phyloP scores from a whole-genome alignment of 305 asterid genomes.

The Solanum aculeatissimum region DNA sequence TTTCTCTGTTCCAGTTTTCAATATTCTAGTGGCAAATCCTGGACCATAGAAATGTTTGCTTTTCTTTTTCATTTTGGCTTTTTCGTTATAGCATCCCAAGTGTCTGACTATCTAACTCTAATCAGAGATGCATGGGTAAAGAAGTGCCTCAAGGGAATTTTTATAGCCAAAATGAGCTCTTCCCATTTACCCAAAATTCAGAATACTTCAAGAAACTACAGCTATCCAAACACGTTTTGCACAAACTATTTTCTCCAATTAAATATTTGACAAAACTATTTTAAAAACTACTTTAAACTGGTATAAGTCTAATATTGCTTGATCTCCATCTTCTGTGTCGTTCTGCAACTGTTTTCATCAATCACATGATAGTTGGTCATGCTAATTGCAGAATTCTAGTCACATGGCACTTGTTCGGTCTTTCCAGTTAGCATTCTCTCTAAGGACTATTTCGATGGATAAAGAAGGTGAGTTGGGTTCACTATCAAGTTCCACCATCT shows the following conservation, averaged over 20 bases:
- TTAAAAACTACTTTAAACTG: background rate
- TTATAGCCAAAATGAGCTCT: background rate
- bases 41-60: background rate
- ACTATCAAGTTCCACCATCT: background rate
- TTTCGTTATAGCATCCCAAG: background rate
- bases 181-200: background rate
- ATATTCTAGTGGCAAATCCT: background rate
- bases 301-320: background rate
- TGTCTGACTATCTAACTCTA: background rate
- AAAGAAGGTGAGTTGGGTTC: slow-evolving; percentile 27
- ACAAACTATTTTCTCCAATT: background rate
- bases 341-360: background rate
- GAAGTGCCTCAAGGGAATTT: background rate
- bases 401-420: slow-evolving; percentile 35
- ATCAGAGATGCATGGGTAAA: background rate
- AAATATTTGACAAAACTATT: background rate
- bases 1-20: background rate
- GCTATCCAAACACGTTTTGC: background rate
- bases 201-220: background rate
- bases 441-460: slow-evolving; percentile 27
- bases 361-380: background rate
- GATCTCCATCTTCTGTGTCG: background rate
- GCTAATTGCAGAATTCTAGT: slow-evolving; percentile 26
- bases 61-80: background rate
- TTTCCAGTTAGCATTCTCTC: slow-evolving; percentile 43